Percentiles rank a stretch among this genome's conserved stretches.
Conservation (phyloP, 2,329 filamentous ascomycete genomes). For the Lasiodiplodia theobromae region DNA sequence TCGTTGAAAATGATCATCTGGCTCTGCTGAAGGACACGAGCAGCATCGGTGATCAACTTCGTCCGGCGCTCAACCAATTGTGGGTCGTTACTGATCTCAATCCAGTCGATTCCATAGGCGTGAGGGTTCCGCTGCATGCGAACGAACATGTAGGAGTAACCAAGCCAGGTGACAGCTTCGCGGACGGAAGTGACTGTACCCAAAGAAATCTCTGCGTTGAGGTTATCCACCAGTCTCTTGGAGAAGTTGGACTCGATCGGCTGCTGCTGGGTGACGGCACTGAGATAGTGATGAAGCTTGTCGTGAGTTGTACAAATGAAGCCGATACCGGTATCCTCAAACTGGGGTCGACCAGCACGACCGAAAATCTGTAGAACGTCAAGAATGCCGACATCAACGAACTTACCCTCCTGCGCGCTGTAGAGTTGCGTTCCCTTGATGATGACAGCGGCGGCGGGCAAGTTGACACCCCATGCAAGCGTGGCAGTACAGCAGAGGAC, state of each 20-base stretch:
- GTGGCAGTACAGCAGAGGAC: constrained; percentile 98
- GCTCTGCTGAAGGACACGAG: constrained; percentile 83
- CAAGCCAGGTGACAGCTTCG: constrained; percentile 96
- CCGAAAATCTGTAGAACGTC: constrained; percentile 98
- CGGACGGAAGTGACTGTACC: constrained; percentile 94
- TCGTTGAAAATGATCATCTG: constrained; percentile 99
- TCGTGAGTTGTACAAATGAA: constrained; percentile 98
- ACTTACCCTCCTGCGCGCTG: constrained; percentile 94
- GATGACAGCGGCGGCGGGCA: constrained; percentile 93
- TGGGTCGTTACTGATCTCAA: constrained; percentile 87
- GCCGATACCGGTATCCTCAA: constrained; percentile 95
- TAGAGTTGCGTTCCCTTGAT: constrained; percentile 99
- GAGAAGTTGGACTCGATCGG: constrained; percentile 98
- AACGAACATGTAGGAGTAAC: constrained; percentile 97
- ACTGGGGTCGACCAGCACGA: constrained; percentile 96
- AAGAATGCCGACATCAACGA: constrained; percentile 92
- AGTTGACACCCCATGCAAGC: constrained; percentile 97
- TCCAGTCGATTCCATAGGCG: constrained; percentile 94
- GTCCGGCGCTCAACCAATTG: constrained; percentile 84
- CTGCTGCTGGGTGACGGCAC: constrained; percentile 91
- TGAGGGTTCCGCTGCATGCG: constrained; percentile 93
- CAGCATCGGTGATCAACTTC: constrained; percentile 87
- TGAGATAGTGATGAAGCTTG: constrained; percentile 88
- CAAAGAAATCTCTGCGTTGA: constrained; percentile 92
- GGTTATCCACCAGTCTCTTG: constrained; percentile 89